Conservation (phyloP, 805 yeast species). For the Kodamaea laetipori region DNA sequence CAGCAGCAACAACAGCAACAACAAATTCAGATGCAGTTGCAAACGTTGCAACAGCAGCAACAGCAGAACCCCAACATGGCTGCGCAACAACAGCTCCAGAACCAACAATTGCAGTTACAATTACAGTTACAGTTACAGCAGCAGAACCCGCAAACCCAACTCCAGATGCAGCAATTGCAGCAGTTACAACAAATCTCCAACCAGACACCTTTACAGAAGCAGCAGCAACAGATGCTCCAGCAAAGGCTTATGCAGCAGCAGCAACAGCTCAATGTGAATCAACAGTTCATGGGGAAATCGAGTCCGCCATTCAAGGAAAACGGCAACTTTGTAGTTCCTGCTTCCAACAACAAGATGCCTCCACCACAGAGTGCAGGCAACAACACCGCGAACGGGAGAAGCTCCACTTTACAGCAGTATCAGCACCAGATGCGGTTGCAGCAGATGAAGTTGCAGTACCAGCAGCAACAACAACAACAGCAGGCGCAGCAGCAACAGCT, state of each 20-base stretch:
- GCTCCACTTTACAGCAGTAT: conserved; percentile 15
- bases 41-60: conserved; percentile 10
- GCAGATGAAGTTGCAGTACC: conserved; percentile 20
- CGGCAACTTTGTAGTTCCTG: conserved; percentile 13
- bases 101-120: conserved; percentile 7
- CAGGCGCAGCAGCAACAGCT: conserved; percentile 5
- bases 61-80: conserved; percentile 7
- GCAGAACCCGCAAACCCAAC: conserved; percentile 14
- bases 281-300: conserved; percentile 10
- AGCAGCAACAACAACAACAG: conserved; percentile 13
- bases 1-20: conserved; percentile 14
- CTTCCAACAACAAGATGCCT: conserved; percentile 14
- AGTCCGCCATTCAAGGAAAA: conserved; percentile 10
- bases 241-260: conserved; percentile 10
- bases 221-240: conserved; percentile 9
- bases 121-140: conserved; percentile 11
- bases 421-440: conserved; percentile 20
- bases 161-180: conserved; percentile 15
- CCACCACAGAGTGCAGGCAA: conserved; percentile 13
- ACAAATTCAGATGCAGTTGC: conserved; percentile 16
- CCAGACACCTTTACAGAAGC: conserved; percentile 3
- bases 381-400: conserved; percentile 7
- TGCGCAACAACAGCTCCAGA: not conserved
- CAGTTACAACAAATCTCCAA: conserved; percentile 15
- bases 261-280: conserved; percentile 8